Evolutionary conservation across 2,329 filamentous ascomycete species (phyloP), one percentile per base, ranked within the genome.

Genomic region (Escovopsis weberi): DNA sequence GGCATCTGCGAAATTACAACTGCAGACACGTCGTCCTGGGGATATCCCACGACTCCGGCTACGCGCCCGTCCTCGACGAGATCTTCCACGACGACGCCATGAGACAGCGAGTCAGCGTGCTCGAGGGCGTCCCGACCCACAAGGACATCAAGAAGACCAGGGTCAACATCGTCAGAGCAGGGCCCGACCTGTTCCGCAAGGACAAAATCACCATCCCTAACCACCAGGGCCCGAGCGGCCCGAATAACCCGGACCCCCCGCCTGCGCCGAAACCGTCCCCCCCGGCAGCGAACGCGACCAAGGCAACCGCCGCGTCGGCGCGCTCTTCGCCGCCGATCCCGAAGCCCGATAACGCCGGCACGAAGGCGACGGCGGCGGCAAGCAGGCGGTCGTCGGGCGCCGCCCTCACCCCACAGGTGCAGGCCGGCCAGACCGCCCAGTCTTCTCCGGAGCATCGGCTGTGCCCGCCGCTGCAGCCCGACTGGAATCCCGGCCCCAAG

Each of bases 1-100:
- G 74, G 68, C 68, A 81, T 55, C 59, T 80, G 38, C 63, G 66
- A 49, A 78, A 79, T 47, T 59, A 66, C 48, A 78, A 77, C 53
- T 81, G 77, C 63, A 74, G 70, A 52, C 70, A 77, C 49, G 64
- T 81, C 39, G 57, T 80, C 30, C 61, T 81, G 33, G 78, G 76
- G 38, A 67, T 79, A 40, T 78, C 74, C 2, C 75, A 79, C 50
- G 75, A 80, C 52, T 64, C 72, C 26, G 68, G 69, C 7, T 80
- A 80, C 51, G 72, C 72, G 4, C 68, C 74, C 8, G 74, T 79
- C 48, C 56, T 81, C 18, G 68, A 75, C 50, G 68, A 75, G 45
- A 58, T 78, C 4, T 58, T 71, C 23, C 60, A 62, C 37, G 67
- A 74, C 33, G 59, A 66, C 10, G 50, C 53, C 7, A 60, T 55